Conservation (phyloP, 116 monocot species). For the Trichopus zeylanicus region DNA sequence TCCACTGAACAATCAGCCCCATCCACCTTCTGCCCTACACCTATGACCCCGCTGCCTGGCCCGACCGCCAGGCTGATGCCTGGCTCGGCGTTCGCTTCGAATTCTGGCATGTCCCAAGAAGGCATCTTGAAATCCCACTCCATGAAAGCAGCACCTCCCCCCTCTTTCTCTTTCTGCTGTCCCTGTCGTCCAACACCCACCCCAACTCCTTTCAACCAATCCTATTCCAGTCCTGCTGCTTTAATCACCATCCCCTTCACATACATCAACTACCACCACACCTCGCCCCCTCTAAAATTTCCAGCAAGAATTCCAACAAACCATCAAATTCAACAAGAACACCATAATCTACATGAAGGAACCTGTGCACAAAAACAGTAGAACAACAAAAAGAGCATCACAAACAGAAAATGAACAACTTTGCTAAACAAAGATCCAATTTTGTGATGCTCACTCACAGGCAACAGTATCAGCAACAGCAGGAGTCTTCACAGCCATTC, state of each 20-base stretch:
- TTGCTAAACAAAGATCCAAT: neutral
- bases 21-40: neutral
- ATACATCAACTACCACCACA: slow-evolving; percentile 1
- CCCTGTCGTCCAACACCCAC: no score
- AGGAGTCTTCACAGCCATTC: no score
- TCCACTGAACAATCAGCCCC: slow-evolving; percentile 38
- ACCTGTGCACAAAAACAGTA: neutral
- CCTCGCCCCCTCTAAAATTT: neutral
- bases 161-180: neutral
- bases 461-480: no score
- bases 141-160: slow-evolving; percentile 14
- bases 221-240: neutral
- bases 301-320: slow-evolving; percentile 1
- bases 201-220: neutral
- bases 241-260: neutral
- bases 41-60: neutral
- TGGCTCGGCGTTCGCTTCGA: slow-evolving; percentile 6
- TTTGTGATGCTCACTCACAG: no score
- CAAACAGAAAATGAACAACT: neutral
- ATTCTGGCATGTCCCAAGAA: slow-evolving; percentile 11
- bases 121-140: slow-evolving; percentile 29
- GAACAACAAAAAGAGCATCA: neutral
- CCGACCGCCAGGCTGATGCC: neutral
- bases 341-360: neutral
- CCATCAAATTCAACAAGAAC: slow-evolving; percentile 1